Evolutionary conservation across 345 rosid genomes (phyloP), one percentile per base, ranked within the genome.

Genomic region (Microcos paniculata): DNA sequence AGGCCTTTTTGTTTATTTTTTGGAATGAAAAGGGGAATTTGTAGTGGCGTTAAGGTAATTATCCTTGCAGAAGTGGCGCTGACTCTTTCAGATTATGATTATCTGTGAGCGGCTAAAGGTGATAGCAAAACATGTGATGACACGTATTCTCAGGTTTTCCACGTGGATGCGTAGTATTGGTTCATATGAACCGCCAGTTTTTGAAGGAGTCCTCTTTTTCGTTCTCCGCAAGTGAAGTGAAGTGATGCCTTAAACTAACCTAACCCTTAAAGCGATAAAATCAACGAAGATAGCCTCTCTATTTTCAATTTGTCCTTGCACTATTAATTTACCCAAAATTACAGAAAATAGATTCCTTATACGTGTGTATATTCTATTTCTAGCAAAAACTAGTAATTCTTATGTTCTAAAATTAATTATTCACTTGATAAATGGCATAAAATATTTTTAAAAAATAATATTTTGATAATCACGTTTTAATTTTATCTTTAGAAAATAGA

Each of bases 151-250:
- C 6, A 0, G 12, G 16, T 28, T 11, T 1, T 70, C 58, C 76
- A 77, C 64, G 76, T 12, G 81, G 69, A 18, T 5, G 2, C 8
- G 4, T 14, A 0, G 0, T 33, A 78, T 73, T 56, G 81, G 73
- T 18, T 6, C 9, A 26, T 33, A 57, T 24, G 28, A 49, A 70
- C 57, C 3, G 28, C 68, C 26, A 24, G 28, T 65, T 45, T 67
- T 66, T 56, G 73, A 65, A 78, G 51, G 19, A 78, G 80, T 45
- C 55, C 16, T 0, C 15, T 53, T 53, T 78, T 48, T 53, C 72
- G 23, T 78, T 43, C 35, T 40, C 56, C 66, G 35, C 24, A 71
- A 72, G 67, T 63, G 26, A 76, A 58, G 67, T 24, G 66, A 43
- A 11, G 49, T n/a, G n/a, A n/a, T n/a, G n/a, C n/a, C n/a, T n/a